Conservation (phyloP, 192 early-diverging fungal species). For the Gonapodya prolifera region DNA sequence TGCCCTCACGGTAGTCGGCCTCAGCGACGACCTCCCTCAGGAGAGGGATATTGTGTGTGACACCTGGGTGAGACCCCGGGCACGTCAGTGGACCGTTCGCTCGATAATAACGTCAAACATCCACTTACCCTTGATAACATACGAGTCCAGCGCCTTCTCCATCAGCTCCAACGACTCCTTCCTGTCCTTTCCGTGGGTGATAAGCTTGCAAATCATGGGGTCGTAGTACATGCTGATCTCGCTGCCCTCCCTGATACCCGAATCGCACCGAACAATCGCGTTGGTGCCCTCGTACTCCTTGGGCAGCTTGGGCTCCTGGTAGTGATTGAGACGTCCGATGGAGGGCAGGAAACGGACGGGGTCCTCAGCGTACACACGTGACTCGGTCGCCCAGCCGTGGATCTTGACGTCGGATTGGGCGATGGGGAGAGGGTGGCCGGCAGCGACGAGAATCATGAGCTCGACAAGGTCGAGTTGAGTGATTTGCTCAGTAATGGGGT, state of each 20-base stretch:
- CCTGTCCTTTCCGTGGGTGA: slow-evolving; percentile 66
- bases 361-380: slow-evolving; percentile 93
- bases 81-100: too few species aligned
- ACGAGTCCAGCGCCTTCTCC: slow-evolving; percentile 73
- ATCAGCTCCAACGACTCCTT: slow-evolving; percentile 63
- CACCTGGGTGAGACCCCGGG: slow-evolving; percentile 23
- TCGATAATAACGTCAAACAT: slow-evolving; percentile 4
- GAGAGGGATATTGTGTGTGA: slow-evolving; percentile 90
- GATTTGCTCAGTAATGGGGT: slow-evolving; percentile 65
- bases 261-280: slow-evolving; percentile 70
- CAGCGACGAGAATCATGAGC: slow-evolving; percentile 89
- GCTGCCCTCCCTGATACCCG: slow-evolving; percentile 80
- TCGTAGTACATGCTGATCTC: slow-evolving; percentile 95
- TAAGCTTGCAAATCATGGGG: slow-evolving; percentile 90
- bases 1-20: slow-evolving; percentile 56
- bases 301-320: slow-evolving; percentile 57
- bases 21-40: slow-evolving; percentile 73
- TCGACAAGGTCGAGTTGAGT: slow-evolving; percentile 87
- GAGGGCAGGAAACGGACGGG: slow-evolving; percentile 87
- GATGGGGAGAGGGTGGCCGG: slow-evolving; percentile 54
- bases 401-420: slow-evolving; percentile 60
- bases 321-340: slow-evolving; percentile 72
- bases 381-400: slow-evolving; percentile 88
- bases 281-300: neutral
- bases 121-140: slow-evolving; percentile 69